Evolutionary conservation across 2,329 filamentous ascomycete genomes (phyloP).

Genomic region (Fusarium redolens): DNA sequence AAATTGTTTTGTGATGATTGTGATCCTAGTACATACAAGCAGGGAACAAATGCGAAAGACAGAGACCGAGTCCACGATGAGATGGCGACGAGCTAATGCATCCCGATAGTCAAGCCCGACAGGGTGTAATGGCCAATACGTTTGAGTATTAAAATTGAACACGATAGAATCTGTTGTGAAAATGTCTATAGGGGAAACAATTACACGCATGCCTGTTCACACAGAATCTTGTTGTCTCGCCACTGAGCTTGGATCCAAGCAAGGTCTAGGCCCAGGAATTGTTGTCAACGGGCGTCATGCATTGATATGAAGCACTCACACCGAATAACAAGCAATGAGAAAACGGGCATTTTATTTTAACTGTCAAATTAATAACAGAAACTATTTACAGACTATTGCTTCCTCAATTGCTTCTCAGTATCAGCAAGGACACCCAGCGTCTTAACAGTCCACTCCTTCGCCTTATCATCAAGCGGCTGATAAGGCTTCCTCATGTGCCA

Average conservation of each 20-base stretch:
- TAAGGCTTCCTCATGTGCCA: conserved; percentile 60
- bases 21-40: accelerated
- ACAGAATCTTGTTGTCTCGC: accelerated
- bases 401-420: conserved; percentile 42
- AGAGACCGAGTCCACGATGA: accelerated
- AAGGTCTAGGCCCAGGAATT: not conserved
- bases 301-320: no score
- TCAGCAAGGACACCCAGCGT: conserved; percentile 53
- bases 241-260: not conserved
- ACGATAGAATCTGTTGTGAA: accelerated
- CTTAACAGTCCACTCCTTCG: conserved; percentile 56
- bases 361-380: no score
- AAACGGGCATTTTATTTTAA: accelerated
- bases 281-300: not conserved
- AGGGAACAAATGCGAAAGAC: not conserved
- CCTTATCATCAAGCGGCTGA: conserved; percentile 49
- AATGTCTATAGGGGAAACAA: accelerated
- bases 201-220: not conserved
- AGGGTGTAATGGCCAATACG: accelerated
- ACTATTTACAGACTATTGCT: not conserved
- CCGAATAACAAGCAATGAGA: accelerated
- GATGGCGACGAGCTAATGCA: not conserved
- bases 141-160: accelerated
- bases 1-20: accelerated
- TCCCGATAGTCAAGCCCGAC: accelerated